Conservation (phyloP, 805 yeast species). For the Pichia phayaonensis region DNA sequence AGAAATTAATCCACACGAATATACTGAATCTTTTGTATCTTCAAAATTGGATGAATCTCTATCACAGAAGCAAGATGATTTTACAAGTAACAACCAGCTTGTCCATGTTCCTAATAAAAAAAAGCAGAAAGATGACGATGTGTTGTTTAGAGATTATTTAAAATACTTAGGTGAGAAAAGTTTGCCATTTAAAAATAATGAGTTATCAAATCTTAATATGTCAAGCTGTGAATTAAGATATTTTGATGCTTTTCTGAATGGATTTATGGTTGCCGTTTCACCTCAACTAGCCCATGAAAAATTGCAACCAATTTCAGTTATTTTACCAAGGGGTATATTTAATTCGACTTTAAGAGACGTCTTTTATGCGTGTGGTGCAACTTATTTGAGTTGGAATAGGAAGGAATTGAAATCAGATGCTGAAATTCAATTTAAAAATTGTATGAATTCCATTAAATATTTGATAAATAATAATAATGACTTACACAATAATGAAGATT, state of each 20-base stretch:
- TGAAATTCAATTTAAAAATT: background rate
- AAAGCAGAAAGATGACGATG: background rate
- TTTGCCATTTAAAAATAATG: background rate
- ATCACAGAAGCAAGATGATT: background rate
- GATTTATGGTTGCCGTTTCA: constrained; percentile 34
- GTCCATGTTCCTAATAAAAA: background rate
- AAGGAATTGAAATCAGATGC: background rate
- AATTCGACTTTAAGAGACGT: constrained; percentile 28
- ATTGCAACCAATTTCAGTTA: constrained; percentile 34
- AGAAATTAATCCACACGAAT: background rate
- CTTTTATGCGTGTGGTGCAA: constrained; percentile 36
- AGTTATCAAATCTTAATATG: background rate
- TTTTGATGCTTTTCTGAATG: constrained; percentile 32
- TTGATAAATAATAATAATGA: constrained; percentile 3
- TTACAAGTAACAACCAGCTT: background rate
- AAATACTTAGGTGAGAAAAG: constrained; percentile 29
- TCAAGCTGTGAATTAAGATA: background rate
- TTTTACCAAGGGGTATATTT: constrained; percentile 29
- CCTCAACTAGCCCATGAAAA: constrained; percentile 36
- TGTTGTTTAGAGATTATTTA: constrained; percentile 29
- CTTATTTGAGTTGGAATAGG: constrained; percentile 25
- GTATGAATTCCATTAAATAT: constrained; percentile 13
- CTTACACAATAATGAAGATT: background rate
- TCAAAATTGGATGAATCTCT: background rate
- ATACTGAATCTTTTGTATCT: background rate